These are phyloP conservation scores for Termitomyces sp. DNA, from an alignment of 768 basidiomycete genomes.

Conservation along the genomic window DNA sequence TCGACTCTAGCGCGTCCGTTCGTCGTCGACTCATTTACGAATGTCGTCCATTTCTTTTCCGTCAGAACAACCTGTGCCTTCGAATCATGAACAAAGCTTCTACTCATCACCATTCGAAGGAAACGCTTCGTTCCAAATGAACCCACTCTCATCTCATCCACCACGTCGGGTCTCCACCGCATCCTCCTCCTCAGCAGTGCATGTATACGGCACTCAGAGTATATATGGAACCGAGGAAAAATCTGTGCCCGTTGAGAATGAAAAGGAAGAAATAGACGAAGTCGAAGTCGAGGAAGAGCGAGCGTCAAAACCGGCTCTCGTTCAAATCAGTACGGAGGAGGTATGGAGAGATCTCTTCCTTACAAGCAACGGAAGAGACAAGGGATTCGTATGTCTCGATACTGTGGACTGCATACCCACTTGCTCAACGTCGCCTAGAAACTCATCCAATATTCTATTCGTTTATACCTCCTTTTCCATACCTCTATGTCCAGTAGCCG, in stretches of 20 bases:
- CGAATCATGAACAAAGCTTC: constrained; percentile 40
- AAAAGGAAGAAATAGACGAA: constrained; percentile 31
- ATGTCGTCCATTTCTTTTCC: constrained; percentile 75
- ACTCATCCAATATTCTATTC: constrained; percentile 81
- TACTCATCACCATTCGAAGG: constrained; percentile 58
- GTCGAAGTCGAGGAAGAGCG: constrained; percentile 40
- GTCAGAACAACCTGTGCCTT: constrained; percentile 31
- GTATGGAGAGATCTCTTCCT: constrained; percentile 78
- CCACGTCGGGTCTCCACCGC: constrained; percentile 58
- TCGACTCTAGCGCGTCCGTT: constrained; percentile 5
- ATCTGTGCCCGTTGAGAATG: constrained; percentile 25
- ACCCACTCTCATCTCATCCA: constrained; percentile 73
- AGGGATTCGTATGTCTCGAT: constrained; percentile 62
- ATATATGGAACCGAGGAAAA: constrained; percentile 42
- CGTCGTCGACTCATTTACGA: constrained; percentile 5
- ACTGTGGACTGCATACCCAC: neutral
- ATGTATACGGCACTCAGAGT: constrained; percentile 29
- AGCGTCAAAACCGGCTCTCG: constrained; percentile 38
- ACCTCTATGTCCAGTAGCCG: constrained; percentile 38
- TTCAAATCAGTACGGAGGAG: constrained; percentile 52
- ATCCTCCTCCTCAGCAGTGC: constrained; percentile 26
- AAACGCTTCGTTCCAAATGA: constrained; percentile 68
- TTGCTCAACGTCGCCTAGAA: constrained; percentile 41
- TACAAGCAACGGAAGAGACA: constrained; percentile 77
- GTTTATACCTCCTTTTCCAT: constrained; percentile 70